Evolutionary conservation across 805 yeast genomes (phyloP).

Genomic region (Millerozyma acaciae): DNA sequence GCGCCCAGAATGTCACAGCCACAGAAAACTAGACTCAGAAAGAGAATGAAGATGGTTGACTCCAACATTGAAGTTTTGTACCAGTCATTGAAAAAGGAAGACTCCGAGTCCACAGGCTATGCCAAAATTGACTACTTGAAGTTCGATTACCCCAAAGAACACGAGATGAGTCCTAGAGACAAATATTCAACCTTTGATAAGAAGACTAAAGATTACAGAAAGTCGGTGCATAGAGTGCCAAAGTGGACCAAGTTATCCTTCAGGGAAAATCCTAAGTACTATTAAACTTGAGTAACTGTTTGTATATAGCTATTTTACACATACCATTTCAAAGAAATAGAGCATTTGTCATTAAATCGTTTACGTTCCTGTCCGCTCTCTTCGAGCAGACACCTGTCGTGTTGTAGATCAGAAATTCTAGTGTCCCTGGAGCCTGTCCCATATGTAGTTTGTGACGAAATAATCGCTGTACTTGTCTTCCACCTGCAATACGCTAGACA

Average conservation of each 20-base stretch:
- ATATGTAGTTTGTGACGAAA: slow-evolving; percentile 69
- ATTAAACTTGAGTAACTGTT: too few relatives aligned
- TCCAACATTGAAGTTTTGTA: slow-evolving; percentile 64
- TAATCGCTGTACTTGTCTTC: slow-evolving; percentile 57
- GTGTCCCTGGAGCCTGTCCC: slow-evolving; percentile 50
- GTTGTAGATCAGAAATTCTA: too few relatives aligned
- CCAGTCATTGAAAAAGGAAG: slow-evolving; percentile 21
- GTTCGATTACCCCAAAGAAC: slow-evolving; percentile 64
- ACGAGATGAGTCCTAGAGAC: slow-evolving; percentile 74
- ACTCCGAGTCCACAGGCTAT: slow-evolving; percentile 34
- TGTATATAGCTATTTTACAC: too few relatives aligned
- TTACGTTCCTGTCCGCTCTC: too few relatives aligned
- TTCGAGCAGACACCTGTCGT: too few relatives aligned
- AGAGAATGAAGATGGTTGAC: slow-evolving; percentile 80
- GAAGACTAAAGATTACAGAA: slow-evolving; percentile 74
- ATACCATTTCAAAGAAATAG: too few relatives aligned
- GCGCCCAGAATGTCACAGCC: slow-evolving; percentile 58
- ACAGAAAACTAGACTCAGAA: slow-evolving; percentile 82
- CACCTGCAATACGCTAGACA: slow-evolving; percentile 49
- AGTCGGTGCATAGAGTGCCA: slow-evolving; percentile 82
- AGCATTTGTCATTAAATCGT: too few relatives aligned
- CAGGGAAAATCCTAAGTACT: slow-evolving; percentile 74
- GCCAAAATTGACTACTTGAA: slow-evolving; percentile 34
- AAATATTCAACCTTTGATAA: slow-evolving; percentile 85
- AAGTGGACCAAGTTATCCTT: slow-evolving; percentile 86